Conservation (phyloP, 306 rosid species). For the Sphenostylis stenocarpa region DNA sequence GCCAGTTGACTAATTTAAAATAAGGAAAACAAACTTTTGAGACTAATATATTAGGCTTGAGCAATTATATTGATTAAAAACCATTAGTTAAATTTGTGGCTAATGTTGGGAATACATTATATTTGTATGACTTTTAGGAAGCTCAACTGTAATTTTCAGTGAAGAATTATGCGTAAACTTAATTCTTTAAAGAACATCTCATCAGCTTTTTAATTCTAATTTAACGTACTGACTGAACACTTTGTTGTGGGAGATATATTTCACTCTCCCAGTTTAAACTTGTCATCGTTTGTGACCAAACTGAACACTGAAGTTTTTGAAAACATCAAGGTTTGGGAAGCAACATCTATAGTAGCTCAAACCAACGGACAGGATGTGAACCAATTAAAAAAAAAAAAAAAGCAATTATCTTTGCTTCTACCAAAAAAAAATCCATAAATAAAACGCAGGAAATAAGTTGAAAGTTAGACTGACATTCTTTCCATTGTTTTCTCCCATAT, state of each 20-base stretch:
- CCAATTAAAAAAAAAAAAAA: constrained; percentile 11
- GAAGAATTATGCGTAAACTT: not conserved
- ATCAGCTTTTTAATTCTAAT: not conserved
- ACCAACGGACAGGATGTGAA: not conserved
- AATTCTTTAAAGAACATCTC: not conserved
- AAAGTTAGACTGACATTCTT: not conserved
- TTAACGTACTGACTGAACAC: not conserved
- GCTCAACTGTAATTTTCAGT: not conserved
- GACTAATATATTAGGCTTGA: no score
- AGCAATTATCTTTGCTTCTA: not conserved
- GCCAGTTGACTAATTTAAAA: no score
- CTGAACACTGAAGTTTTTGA: not conserved
- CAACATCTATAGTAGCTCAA: not conserved
- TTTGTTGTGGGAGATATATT: no score
- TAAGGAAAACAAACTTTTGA: no score
- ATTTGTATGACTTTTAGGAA: not conserved
- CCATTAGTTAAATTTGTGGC: not conserved
- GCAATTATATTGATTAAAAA: not conserved
- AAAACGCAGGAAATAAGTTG: not conserved
- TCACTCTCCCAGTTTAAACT: no score
- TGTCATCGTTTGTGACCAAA: not conserved
- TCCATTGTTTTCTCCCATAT: not conserved
- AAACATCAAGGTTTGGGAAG: not conserved
- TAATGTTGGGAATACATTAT: not conserved
- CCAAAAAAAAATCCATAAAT: not conserved